Base-by-base conservation (phyloP, 83 land plant genomes). In the Isoetes engelmannii region DNA sequence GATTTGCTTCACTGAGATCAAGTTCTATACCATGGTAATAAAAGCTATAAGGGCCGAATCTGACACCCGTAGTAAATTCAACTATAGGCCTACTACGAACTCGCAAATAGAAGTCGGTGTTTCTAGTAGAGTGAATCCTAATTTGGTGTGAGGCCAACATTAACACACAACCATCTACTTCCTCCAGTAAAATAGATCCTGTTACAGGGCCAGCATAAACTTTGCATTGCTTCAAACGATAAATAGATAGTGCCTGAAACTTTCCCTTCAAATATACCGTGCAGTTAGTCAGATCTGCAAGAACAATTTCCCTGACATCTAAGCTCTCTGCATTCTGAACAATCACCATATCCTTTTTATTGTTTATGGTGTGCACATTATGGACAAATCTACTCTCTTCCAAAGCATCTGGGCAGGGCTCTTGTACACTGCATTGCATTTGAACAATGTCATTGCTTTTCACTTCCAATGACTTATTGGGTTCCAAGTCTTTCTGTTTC, bases 141-240 rank as follows among this genome's bases (percentile, higher is more conserved):
- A 93, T 89, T 69, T 90, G 96, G 71, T 89, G 98, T 10, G 98
- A 87, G 0, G 98, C 96, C 72, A 87, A 66, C 81, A 93, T 81
- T 66, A 93, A 82, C 5, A 80, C 57, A 67, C 92, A 85, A 9
- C 68, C 80, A 15, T 86, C 85, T 7, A 75, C 88, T 45, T 78
- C 92, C 47, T 90, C 96, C 46, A 89, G 82, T 46, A 86, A 79
- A 21, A 86, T 74, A 0, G 98, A 89, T 4, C 92, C 96, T n/a
- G 76, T 61, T 4, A 93, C 91, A 13, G 98, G 92, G 6, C 98
- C 92, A 1, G 65, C 75, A 72, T 57, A 93, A 62, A 93, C 84
- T 21, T 79, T 79, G 71, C 96, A 93, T 28, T 83, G 63, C 74
- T 54, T 81, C 57, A 93, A 61, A 44, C 72, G 69, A 60, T 90